Base-by-base conservation (phyloP, 2,329 filamentous ascomycete species). In the Penicillium sp. region DNA sequence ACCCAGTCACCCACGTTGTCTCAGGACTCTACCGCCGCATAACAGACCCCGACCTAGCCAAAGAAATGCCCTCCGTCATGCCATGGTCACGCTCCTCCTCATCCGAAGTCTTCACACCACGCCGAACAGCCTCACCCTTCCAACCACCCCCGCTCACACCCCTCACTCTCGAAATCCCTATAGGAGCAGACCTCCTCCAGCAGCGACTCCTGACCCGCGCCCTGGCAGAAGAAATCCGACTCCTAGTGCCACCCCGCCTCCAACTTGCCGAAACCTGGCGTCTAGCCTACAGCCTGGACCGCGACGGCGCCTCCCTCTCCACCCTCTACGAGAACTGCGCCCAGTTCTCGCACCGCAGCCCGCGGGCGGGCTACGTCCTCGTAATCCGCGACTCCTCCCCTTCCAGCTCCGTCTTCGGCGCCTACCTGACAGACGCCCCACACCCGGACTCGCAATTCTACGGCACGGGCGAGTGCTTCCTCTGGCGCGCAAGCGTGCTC, bases 381-480 rank as follows among this genome's bases (percentile, higher is more conserved):
- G 88, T 95, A 0, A 82, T 97, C 19, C 80, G 81, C 61, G 93
- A 98, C 67, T 79, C 80, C 19, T 70, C 65, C 15, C 59, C 66
- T 3, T 60, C 62, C 22, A 64, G 66, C 42, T 64, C 70, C 24
- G 79, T 88, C 37, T 98, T 98, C 66, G 93, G 93, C 64, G 90
- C 90, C 46, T 97, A 97, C 68, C 81, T 97, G 47, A 94, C 88
- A 45, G 91, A 98, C 66, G 77, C 86, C 44, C 90, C 91, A 10
- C 87, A 85, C 59, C 87, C 88, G 0, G 76, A 82, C 1, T 72
- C 88, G 2, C 86, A 90, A 56, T 98, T 95, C 75, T 98, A 87
- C 68, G 93, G 93, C 62, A 96, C 88, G 12, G 93, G 93, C 61
- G 93, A 98, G 70, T 97, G 91, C 70, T 98, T 94, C 69, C 80